Evolutionary conservation across 495 filamentous ascomycete species (phyloP).

Genomic region (Aspergillus steynii): DNA sequence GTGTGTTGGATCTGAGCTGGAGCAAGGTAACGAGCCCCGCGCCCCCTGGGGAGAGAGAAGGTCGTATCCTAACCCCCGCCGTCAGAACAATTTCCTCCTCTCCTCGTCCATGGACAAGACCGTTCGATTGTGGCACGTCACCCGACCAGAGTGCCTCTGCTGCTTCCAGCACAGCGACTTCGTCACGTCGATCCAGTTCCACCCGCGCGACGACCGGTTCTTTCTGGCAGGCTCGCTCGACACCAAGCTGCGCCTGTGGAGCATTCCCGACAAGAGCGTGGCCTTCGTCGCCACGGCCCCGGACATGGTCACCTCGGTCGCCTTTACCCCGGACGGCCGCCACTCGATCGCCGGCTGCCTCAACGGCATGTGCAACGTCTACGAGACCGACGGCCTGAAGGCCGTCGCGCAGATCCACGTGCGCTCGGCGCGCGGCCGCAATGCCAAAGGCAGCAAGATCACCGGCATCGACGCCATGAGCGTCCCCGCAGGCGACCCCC

Average conservation of each 20-base stretch:
- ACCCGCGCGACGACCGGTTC: slow-evolving; percentile 93
- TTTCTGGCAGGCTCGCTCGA: slow-evolving; percentile 94
- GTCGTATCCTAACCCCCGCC: slow-evolving; percentile 2
- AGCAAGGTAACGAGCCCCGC: slow-evolving; percentile 65
- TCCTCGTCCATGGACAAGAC: slow-evolving; percentile 99
- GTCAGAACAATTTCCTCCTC: slow-evolving; percentile 88
- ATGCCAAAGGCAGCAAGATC: slow-evolving; percentile 96
- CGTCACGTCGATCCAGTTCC: slow-evolving; percentile 91
- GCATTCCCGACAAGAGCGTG: slow-evolving; percentile 93
- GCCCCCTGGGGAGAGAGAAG: background rate
- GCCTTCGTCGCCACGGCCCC: slow-evolving; percentile 81
- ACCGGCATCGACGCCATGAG: slow-evolving; percentile 84
- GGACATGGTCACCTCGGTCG: slow-evolving; percentile 90
- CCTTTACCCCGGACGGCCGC: slow-evolving; percentile 90
- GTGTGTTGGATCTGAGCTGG: slow-evolving; percentile 92
- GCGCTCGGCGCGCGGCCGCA: slow-evolving; percentile 83
- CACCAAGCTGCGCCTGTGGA: slow-evolving; percentile 91
- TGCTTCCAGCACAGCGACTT: slow-evolving; percentile 97
- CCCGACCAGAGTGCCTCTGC: slow-evolving; percentile 81
- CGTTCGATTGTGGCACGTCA: slow-evolving; percentile 91
- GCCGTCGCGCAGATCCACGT: slow-evolving; percentile 84
- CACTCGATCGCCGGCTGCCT: slow-evolving; percentile 87
- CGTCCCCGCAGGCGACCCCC: slow-evolving; percentile 58
- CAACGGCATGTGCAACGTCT: slow-evolving; percentile 85
- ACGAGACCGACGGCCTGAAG: slow-evolving; percentile 91